A percentile compares a stretch with the other conserved stretches of the same genome.
phyloP scores from a whole-genome alignment of 192 early-diverging fungal genomes.

The Rhizoclosmatium sp. region DNA sequence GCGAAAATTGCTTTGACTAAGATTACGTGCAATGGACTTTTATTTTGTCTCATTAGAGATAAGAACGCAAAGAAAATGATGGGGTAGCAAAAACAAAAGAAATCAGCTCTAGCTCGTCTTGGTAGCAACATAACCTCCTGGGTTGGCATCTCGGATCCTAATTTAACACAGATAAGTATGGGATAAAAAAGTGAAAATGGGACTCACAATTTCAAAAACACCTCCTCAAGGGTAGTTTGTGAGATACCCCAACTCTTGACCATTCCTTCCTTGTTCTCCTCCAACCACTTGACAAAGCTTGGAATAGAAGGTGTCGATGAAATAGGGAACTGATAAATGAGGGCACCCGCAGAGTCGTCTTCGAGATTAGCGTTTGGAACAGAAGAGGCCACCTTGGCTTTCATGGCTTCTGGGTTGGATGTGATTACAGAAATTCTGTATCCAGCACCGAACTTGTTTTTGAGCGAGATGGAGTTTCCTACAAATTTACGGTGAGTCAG shows the following conservation, averaged over 20 bases:
- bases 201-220: slow-evolving; percentile 60
- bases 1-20: too few relatives aligned
- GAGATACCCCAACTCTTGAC: slow-evolving; percentile 71
- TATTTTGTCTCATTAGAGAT: too few relatives aligned
- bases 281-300: slow-evolving; percentile 64
- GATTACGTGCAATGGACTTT: too few relatives aligned
- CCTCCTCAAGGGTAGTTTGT: slow-evolving; percentile 75
- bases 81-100: too few relatives aligned
- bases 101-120: neutral
- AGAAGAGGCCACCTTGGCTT: slow-evolving; percentile 50
- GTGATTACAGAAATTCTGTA: slow-evolving; percentile 73
- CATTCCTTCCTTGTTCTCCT: slow-evolving; percentile 48
- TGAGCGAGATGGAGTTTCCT: slow-evolving; percentile 74
- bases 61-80: too few relatives aligned
- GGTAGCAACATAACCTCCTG: slow-evolving; percentile 40
- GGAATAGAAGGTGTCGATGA: slow-evolving; percentile 55
- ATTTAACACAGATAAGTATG: too few relatives aligned
- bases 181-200: too few relatives aligned
- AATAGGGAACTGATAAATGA: slow-evolving; percentile 70
- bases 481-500: neutral
- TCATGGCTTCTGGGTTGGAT: slow-evolving; percentile 53
- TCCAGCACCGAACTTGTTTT: slow-evolving; percentile 78
- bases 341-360: slow-evolving; percentile 74
- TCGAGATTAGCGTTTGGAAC: slow-evolving; percentile 66
- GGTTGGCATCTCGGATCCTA: slow-evolving; percentile 51